Evolutionary conservation across 164 flowering plant genomes (phyloP), one percentile per base, ranked within the genome.

Genomic region (Pachysandra terminalis): DNA sequence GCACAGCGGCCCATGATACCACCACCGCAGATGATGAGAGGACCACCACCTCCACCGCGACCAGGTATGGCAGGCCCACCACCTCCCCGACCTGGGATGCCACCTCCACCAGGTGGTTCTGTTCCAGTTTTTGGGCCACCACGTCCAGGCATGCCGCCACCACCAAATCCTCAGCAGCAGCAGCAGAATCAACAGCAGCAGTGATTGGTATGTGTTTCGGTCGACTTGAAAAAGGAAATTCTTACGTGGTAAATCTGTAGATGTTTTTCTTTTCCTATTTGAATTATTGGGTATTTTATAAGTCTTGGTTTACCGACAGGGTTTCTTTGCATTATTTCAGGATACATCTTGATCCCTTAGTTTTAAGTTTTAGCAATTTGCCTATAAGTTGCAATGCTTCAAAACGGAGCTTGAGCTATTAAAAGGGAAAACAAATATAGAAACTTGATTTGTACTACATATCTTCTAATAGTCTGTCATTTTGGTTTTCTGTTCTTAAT

Each of bases 131-230:
- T 19, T 53, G 93, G 84, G 5, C 93, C 93, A 1, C 93, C 90
- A 0, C 83, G 93, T 22, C 91, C 95, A 0, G 97, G 95, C 0
- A 88, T 89, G 91, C 93, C 88, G 0, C 90, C 91, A 16, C 94
- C 93, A 19, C 81, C 79, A 5, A 73, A 70, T 4, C 86, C 80
- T 17, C 84, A 79, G 40, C 87, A 77, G 21, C 84, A 86, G 48
- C 86, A 64, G 25, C 72, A 70, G 67, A 67, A 77, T 69, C 79
- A 76, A 53, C 80, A 74, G 70, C 69, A 77, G 66, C 59, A 64
- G 28, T 73, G 63, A 73, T 61, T 4, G 76, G 74, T 73, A 59
- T 25, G 73, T 52, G 1, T 55, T 54, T 32, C 15, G 7, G 21
- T 22, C 55, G 37, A 40, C 14, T 10, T 68, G 5, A 6, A 22